Evolutionary conservation across 768 basidiomycete genomes (phyloP).

Genomic region (Tricholoma furcatifolium): DNA sequence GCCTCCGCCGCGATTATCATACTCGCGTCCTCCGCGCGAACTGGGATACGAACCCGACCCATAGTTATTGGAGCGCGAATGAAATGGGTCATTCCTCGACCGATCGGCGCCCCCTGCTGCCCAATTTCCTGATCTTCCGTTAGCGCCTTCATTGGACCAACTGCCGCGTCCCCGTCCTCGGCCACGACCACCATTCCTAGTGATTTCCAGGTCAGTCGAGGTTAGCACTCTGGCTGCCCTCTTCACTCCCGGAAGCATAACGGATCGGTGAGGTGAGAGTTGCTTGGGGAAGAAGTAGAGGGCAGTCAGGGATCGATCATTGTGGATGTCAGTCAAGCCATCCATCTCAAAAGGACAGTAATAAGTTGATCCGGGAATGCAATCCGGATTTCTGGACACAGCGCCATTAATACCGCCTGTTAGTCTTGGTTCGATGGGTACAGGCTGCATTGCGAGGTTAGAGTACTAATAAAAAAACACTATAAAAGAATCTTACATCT

Average conservation of each 20-base stretch:
- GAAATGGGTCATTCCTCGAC: conserved; percentile 46
- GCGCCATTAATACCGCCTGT: conserved; percentile 82
- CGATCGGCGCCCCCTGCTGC: conserved; percentile 31
- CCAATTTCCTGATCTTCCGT: conserved; percentile 23
- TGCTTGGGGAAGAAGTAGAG: conserved; percentile 90
- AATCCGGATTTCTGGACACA: conserved; percentile 81
- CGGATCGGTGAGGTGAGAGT: conserved; percentile 78
- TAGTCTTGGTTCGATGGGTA: conserved; percentile 62
- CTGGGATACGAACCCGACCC: conserved; percentile 28
- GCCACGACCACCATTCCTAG: conserved; percentile 52
- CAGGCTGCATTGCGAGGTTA: conserved; percentile 50
- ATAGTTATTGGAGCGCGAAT: conserved; percentile 40
- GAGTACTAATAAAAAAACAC: conserved; percentile 1
- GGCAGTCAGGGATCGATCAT: conserved; percentile 86
- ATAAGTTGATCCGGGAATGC: conserved; percentile 90
- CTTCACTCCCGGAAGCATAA: conserved; percentile 72
- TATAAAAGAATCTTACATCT: conserved; percentile 53
- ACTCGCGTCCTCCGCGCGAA: conserved; percentile 26
- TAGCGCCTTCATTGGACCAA: conserved; percentile 19
- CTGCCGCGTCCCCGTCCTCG: conserved; percentile 46
- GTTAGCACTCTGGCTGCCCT: conserved; percentile 60
- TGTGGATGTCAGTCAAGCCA: conserved; percentile 74
- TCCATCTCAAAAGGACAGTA: conserved; percentile 64
- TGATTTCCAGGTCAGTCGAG: conserved; percentile 67
- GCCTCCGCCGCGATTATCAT: conserved; percentile 30